Percentiles rank a stretch among this genome's conserved stretches.
These are phyloP conservation scores for Coniosporium apollinis DNA, from an alignment of 495 filamentous ascomycete species.

Conservation along the genomic window DNA sequence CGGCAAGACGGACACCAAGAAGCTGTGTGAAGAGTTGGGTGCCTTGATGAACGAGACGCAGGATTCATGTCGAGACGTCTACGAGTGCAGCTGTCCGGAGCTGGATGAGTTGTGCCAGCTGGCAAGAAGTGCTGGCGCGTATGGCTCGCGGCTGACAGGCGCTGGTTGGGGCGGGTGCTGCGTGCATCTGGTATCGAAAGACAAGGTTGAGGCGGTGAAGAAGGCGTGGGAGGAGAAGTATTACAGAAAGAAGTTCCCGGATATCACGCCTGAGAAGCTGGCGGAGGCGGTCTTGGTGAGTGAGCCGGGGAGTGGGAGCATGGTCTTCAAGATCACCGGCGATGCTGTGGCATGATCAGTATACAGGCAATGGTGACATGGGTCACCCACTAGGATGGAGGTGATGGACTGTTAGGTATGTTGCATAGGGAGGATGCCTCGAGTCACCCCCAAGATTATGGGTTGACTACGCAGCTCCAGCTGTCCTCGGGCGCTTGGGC, in stretches of 20 bases:
- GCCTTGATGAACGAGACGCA: slow-evolving; percentile 80
- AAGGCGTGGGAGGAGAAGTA: slow-evolving; percentile 64
- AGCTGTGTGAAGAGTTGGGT: slow-evolving; percentile 56
- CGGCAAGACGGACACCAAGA: slow-evolving; percentile 29
- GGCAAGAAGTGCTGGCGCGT: slow-evolving; percentile 59
- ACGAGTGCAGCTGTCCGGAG: slow-evolving; percentile 81
- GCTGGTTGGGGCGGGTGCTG: slow-evolving; percentile 95
- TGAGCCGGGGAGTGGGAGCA: slow-evolving; percentile 62
- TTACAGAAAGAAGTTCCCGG: slow-evolving; percentile 54
- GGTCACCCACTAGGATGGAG: too few relatives aligned
- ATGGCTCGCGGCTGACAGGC: slow-evolving; percentile 77
- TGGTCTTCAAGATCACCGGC: too few relatives aligned
- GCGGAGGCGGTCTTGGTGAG: slow-evolving; percentile 74
- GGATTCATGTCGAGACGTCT: slow-evolving; percentile 61
- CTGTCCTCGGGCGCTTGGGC: too few relatives aligned
- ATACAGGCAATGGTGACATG: too few relatives aligned
- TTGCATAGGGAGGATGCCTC: too few relatives aligned
- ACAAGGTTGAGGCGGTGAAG: slow-evolving; percentile 69
- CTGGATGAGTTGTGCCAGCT: slow-evolving; percentile 74
- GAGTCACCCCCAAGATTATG: too few relatives aligned
- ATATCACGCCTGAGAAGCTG: slow-evolving; percentile 55
- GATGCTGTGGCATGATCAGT: too few relatives aligned
- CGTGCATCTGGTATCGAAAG: slow-evolving; percentile 77
- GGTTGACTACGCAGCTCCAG: too few relatives aligned
- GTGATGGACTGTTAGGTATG: too few relatives aligned